phyloP scores from a whole-genome alignment of 495 filamentous ascomycete species.

The Xylaria cubensis region DNA sequence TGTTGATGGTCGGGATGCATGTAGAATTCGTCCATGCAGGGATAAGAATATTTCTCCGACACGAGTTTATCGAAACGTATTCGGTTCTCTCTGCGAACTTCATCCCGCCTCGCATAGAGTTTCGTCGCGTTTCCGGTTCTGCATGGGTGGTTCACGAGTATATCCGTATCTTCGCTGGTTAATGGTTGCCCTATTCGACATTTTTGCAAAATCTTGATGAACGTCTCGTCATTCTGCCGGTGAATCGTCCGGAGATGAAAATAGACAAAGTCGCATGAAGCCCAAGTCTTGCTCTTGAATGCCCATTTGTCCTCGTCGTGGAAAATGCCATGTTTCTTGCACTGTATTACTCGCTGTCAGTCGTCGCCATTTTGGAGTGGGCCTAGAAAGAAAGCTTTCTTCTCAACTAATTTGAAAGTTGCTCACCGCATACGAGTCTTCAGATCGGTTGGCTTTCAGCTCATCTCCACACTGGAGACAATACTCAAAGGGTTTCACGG shows the following conservation, averaged over 20 bases:
- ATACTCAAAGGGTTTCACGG: slow-evolving; percentile 83
- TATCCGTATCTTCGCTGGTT: slow-evolving; percentile 43
- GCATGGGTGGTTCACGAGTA: slow-evolving; percentile 55
- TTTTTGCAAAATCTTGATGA: slow-evolving; percentile 60
- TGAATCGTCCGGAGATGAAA: slow-evolving; percentile 56
- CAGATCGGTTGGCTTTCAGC: slow-evolving; percentile 73
- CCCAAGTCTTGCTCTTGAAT: slow-evolving; percentile 49
- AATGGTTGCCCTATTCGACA: slow-evolving; percentile 53
- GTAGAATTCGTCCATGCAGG: slow-evolving; percentile 75
- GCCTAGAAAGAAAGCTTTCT: too few relatives aligned
- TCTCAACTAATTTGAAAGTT: neutral
- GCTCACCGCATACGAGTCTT: slow-evolving; percentile 65
- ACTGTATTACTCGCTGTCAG: slow-evolving; percentile 21
- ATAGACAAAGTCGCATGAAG: slow-evolving; percentile 45
- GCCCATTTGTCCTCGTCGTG: slow-evolving; percentile 48
- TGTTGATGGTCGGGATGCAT: slow-evolving; percentile 58
- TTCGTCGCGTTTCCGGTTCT: slow-evolving; percentile 51
- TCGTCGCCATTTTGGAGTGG: neutral
- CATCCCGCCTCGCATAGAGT: slow-evolving; percentile 51
- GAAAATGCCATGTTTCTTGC: slow-evolving; percentile 41
- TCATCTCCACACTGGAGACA: slow-evolving; percentile 75
- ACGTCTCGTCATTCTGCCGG: slow-evolving; percentile 57
- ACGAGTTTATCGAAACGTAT: slow-evolving; percentile 47
- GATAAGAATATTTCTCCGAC: slow-evolving; percentile 59
- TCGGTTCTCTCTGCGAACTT: slow-evolving; percentile 50